Percentiles rank a stretch among this genome's conserved stretches.
Evolutionary conservation across 768 basidiomycete genomes (phyloP).

Genomic region (Vishniacozyma victoriae): DNA sequence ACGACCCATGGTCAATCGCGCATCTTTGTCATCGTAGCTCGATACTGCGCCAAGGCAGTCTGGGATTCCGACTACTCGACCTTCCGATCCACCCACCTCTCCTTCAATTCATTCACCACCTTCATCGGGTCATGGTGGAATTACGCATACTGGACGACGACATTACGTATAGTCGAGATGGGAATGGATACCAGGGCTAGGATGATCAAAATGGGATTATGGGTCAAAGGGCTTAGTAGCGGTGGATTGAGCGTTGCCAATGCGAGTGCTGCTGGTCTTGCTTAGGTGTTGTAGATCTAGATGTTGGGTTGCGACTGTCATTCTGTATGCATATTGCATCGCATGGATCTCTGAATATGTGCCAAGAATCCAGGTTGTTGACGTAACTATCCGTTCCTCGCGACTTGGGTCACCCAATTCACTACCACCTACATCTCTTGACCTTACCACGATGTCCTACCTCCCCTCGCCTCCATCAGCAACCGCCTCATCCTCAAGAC

Average conservation of each 20-base stretch:
- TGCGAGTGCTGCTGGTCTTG: slow-evolving; percentile 35
- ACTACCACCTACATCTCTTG: too few relatives aligned
- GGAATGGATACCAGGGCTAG: slow-evolving; percentile 39
- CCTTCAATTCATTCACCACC: slow-evolving; percentile 17
- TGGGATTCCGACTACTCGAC: slow-evolving; percentile 29
- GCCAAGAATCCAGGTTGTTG: too few relatives aligned
- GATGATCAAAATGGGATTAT: slow-evolving; percentile 34
- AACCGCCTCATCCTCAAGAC: too few relatives aligned
- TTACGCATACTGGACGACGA: slow-evolving; percentile 35
- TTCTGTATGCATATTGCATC: too few relatives aligned
- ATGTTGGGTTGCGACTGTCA: too few relatives aligned
- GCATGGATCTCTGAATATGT: neutral
- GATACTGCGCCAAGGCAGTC: slow-evolving; percentile 61
- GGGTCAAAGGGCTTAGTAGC: slow-evolving; percentile 34
- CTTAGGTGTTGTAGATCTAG: too few relatives aligned
- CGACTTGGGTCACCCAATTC: too few relatives aligned
- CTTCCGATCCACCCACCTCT: slow-evolving; percentile 12
- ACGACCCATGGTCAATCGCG: slow-evolving; percentile 73
- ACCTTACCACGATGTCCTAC: too few relatives aligned
- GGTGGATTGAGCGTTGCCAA: slow-evolving; percentile 35
- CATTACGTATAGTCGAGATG: slow-evolving; percentile 36
- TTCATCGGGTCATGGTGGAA: too few relatives aligned
- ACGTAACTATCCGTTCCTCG: too few relatives aligned
- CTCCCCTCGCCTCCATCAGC: too few relatives aligned
- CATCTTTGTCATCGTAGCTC: slow-evolving; percentile 84